Evolutionary conservation across 352 stramenopile species (phyloP).

Genomic region (Phytophthora crassamura): DNA sequence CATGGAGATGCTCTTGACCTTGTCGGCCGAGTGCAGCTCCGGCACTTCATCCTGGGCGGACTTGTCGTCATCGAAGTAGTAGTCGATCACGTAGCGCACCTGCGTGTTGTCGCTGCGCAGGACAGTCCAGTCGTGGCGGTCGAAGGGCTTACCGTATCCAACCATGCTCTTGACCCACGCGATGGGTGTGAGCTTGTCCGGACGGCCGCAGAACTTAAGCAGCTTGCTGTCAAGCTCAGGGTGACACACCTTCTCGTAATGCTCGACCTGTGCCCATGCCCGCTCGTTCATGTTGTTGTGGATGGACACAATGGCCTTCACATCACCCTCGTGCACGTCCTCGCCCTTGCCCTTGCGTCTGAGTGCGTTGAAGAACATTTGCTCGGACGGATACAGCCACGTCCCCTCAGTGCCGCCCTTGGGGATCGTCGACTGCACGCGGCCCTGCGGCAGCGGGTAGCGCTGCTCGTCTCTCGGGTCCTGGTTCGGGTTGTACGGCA

Average conservation of each 20-base stretch:
- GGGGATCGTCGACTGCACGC: conserved; percentile 96
- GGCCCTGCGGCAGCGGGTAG: conserved; percentile 91
- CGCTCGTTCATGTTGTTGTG: conserved; percentile 99
- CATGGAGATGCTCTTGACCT: conserved; percentile 91
- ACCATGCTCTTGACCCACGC: conserved; percentile 92
- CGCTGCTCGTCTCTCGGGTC: conserved; percentile 92
- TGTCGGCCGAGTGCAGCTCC: conserved; percentile 83
- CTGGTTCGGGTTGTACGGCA: conserved; percentile 97
- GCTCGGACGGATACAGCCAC: conserved; percentile 98
- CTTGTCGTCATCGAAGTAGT: conserved; percentile 96
- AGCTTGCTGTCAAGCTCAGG: conserved; percentile 85
- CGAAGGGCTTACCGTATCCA: conserved; percentile 93
- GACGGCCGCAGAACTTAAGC: conserved; percentile 96
- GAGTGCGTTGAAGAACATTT: conserved; percentile 99
- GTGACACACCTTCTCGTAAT: conserved; percentile 96
- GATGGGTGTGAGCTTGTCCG: conserved; percentile 96
- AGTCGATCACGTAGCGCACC: conserved; percentile 99
- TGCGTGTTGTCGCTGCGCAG: conserved; percentile 88
- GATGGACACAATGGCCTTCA: conserved; percentile 97
- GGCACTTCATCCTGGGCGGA: conserved; percentile 76
- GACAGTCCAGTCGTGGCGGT: conserved; percentile 99
- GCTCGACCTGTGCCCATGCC: conserved; percentile 96
- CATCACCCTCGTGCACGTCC: conserved; percentile 95
- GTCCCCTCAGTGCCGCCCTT: conserved; percentile 95
- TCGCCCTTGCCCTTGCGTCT: conserved; percentile 97